phyloP scores from a whole-genome alignment of 306 rosid genomes.

The Lablab purpureus region DNA sequence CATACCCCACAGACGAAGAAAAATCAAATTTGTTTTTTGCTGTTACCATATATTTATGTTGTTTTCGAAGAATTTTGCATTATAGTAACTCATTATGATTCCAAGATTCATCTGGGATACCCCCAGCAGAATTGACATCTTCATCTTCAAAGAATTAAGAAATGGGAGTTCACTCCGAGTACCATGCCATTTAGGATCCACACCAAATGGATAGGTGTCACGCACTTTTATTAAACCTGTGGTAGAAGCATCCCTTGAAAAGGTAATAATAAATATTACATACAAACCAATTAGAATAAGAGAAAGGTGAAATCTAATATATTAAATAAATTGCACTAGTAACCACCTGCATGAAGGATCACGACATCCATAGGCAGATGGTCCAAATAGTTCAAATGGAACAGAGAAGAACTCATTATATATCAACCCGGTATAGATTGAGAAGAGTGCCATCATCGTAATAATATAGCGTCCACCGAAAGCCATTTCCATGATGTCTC shows the following conservation, averaged over 20 bases:
- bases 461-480: slow-evolving; percentile 83
- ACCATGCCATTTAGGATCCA: slow-evolving; percentile 98
- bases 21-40: slow-evolving; percentile 23
- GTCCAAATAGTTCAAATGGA: slow-evolving; percentile 79
- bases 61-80: slow-evolving; percentile 71
- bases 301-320: slow-evolving; percentile 9
- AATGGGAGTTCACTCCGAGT: slow-evolving; percentile 92
- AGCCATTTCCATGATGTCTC: slow-evolving; percentile 84
- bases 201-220: slow-evolving; percentile 88
- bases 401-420: slow-evolving; percentile 85
- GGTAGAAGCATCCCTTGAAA: slow-evolving; percentile 71
- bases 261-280: slow-evolving; percentile 14
- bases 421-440: slow-evolving; percentile 85
- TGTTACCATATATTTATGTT: slow-evolving; percentile 67
- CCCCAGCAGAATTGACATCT: slow-evolving; percentile 93
- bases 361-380: slow-evolving; percentile 77
- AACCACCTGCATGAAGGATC: slow-evolving; percentile 76
- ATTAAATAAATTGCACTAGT: slow-evolving; percentile 23
- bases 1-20: background rate
- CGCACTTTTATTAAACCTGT: slow-evolving; percentile 80
- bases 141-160: slow-evolving; percentile 97
- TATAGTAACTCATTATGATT: slow-evolving; percentile 79
- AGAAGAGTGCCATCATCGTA: slow-evolving; percentile 83
- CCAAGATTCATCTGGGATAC: slow-evolving; percentile 99
- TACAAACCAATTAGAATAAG: slow-evolving; percentile 17